Evolutionary conservation across 2,329 filamentous ascomycete species (phyloP), one percentile per base, ranked within the genome.

Genomic region (Colletotrichum chrysophilum): DNA sequence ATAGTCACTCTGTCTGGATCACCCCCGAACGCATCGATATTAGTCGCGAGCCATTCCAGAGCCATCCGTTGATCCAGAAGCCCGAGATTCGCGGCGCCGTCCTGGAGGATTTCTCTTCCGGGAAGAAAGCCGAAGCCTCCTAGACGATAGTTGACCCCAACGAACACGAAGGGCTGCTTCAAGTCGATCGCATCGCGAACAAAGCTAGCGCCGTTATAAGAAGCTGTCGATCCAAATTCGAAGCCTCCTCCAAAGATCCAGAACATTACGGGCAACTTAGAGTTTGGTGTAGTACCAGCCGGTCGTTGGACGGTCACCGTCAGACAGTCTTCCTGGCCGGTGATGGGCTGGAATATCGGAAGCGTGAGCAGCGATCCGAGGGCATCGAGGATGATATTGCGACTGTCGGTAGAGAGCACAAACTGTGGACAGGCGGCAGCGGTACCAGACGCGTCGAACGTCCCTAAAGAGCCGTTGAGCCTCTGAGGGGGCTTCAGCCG

Each of bases 1-100:
- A 96, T 93, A 0, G 94, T 96, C 7, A 96, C 94, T 82, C 94
- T 94, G n/a, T 88, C 86, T 0, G 94, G 93, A 81, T 96, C 94
- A 16, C 95, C 95, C 12, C 95, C 95, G 80, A 97, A 97, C 0
- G 91, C 88, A 2, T 86, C 91, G 72, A 96, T 95, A 78, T 96
- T 95, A 79, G 95, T 93, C 9, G 93, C 91, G 1, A 95, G 90
- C 94, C 94, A 96, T 81, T 96, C 85, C 8, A 96, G 86, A 0
- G 90, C 94, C 77, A 94, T 87, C 38, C 93, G 88, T 79, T 96
- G 94, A 80, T 96, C 94, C 0, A 94, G 87, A 4, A 95, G 88
- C 4, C 94, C 94, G 5, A 95, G 82, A 80, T 96, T 96, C 4
- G 92, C 84, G 3, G 92, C 89, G 3, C 93, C 93, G 76, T 95